Percentiles rank a stretch among this genome's conserved stretches.
phyloP scores from a whole-genome alignment of 768 basidiomycete genomes.

The Lactifluus rugatus region DNA sequence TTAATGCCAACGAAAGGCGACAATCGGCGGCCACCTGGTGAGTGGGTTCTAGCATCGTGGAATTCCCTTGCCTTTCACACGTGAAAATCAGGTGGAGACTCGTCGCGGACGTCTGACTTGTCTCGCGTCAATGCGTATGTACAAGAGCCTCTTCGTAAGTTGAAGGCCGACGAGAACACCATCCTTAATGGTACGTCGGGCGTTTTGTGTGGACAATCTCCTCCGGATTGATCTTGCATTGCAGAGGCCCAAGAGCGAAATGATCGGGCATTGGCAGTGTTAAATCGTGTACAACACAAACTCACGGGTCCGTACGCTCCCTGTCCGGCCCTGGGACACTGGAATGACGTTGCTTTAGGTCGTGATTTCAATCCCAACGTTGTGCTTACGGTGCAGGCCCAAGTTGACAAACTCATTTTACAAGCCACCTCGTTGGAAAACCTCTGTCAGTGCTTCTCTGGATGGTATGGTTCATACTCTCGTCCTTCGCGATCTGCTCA shows the following conservation, averaged over 20 bases:
- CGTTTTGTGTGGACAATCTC: too few relatives aligned
- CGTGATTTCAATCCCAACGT: constrained; percentile 88
- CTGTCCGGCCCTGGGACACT: not conserved
- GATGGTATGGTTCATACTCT: constrained; percentile 48
- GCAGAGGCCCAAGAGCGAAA: constrained; percentile 79
- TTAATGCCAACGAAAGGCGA: constrained; percentile 80
- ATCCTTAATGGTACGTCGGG: constrained; percentile 70
- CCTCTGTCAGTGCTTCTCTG: constrained; percentile 93
- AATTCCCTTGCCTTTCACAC: not conserved
- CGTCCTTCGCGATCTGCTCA: not conserved
- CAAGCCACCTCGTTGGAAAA: constrained; percentile 93
- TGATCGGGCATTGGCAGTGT: constrained; percentile 80
- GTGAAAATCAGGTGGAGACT: constrained; percentile 34
- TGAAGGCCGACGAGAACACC: constrained; percentile 88
- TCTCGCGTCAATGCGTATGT: constrained; percentile 61
- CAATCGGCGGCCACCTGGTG: constrained; percentile 58
- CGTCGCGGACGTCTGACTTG: constrained; percentile 50
- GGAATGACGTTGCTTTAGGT: constrained; percentile 36
- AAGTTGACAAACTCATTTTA: constrained; percentile 88
- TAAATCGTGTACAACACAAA: constrained; percentile 92
- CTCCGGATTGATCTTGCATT: constrained; percentile 18
- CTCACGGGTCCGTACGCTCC: constrained; percentile 56
- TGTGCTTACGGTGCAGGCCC: constrained; percentile 60
- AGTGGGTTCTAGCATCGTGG: constrained; percentile 12
- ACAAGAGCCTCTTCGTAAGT: constrained; percentile 70